Evolutionary conservation across 164 flowering plant genomes (phyloP).

Genomic region (Saururus chinensis): DNA sequence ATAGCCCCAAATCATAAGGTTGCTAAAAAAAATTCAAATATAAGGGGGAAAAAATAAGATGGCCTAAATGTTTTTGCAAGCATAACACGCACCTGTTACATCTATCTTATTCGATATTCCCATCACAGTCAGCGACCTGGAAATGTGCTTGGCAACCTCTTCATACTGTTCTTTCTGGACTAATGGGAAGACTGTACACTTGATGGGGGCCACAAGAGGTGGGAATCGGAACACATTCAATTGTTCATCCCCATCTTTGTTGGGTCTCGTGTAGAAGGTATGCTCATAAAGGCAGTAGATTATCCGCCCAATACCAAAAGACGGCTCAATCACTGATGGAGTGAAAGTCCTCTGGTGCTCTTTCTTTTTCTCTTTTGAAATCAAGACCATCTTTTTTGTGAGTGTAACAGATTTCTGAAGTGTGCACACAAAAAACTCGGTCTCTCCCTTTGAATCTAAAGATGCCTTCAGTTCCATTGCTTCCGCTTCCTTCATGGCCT

Average conservation of each 20-base stretch:
- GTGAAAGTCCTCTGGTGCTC: constrained; percentile 80
- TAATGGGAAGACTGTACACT: constrained; percentile 88
- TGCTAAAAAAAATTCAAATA: too few species aligned
- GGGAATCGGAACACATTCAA: constrained; percentile 58
- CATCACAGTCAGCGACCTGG: constrained; percentile 50
- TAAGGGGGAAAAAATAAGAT: too few species aligned
- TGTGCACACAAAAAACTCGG: constrained; percentile 52
- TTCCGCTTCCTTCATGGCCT: constrained; percentile 63
- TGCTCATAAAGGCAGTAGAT: constrained; percentile 93
- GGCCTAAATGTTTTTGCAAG: too few species aligned
- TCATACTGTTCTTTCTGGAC: constrained; percentile 74
- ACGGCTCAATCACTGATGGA: constrained; percentile 95
- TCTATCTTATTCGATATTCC: constrained; percentile 86
- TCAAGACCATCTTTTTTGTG: constrained; percentile 48
- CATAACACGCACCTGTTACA: constrained; percentile 48
- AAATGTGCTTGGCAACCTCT: constrained; percentile 58
- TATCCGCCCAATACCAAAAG: constrained; percentile 96
- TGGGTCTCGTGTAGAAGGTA: constrained; percentile 73
- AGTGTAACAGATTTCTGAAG: constrained; percentile 44
- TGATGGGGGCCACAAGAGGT: constrained; percentile 67
- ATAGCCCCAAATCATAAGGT: too few species aligned
- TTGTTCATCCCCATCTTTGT: constrained; percentile 83
- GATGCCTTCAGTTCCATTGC: constrained; percentile 65
- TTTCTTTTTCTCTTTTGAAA: constrained; percentile 54
- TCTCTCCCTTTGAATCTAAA: constrained; percentile 52